Evolutionary conservation across 2,329 filamentous ascomycete genomes (phyloP).

Genomic region (Pseudogymnoascus sp.): DNA sequence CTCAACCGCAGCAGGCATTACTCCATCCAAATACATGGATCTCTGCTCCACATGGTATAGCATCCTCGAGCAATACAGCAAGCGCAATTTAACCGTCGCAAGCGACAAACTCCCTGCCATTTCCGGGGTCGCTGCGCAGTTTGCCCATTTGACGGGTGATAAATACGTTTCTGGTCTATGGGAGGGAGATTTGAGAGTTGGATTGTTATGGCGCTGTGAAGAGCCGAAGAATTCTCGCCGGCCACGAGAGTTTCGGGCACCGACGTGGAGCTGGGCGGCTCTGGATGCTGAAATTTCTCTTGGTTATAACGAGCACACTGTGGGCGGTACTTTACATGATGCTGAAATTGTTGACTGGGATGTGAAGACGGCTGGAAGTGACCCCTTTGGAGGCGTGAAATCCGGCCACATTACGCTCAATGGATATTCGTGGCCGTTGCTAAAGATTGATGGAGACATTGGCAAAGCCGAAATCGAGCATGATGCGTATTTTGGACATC

Average conservation of each 20-base stretch:
- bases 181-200: slow-evolving; percentile 11
- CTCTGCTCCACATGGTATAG: slow-evolving; percentile 4
- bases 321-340: neutral
- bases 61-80: slow-evolving; percentile 11
- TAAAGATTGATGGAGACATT: neutral
- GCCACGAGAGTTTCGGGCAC: neutral
- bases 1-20: neutral
- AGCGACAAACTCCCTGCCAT: slow-evolving; percentile 14
- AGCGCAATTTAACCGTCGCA: slow-evolving; percentile 2
- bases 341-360: neutral
- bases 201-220: neutral
- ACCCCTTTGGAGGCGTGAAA: neutral
- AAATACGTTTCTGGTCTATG: slow-evolving; percentile 16
- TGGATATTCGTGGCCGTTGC: neutral
- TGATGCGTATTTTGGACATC: neutral
- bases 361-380: neutral
- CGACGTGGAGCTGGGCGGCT: neutral
- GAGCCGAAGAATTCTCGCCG: neutral
- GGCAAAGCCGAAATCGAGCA: neutral
- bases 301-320: neutral
- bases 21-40: neutral
- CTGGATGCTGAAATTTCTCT: neutral
- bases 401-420: neutral
- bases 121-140: slow-evolving; percentile 13
- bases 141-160: slow-evolving; percentile 10